These are phyloP conservation scores for Fomitopsis palustris DNA, from an alignment of 1,284 basidiomycete species.

Conservation along the genomic window DNA sequence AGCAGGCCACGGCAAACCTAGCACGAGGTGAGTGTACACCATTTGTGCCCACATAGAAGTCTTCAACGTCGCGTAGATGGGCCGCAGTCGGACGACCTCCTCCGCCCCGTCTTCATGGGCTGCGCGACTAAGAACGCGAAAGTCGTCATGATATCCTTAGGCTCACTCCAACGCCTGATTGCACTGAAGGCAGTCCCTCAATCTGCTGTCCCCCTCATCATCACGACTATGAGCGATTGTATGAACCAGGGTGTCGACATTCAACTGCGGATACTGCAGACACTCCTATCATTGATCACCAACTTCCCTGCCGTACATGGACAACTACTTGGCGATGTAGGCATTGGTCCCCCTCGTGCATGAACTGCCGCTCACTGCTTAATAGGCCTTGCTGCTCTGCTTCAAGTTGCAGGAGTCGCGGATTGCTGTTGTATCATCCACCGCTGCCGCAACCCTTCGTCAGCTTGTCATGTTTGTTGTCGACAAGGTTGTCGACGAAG, in stretches of 20 bases:
- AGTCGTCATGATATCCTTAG: conserved; percentile 89
- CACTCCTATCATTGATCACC: conserved; percentile 84
- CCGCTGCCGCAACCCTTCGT: conserved; percentile 93
- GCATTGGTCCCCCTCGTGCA: conserved; percentile 23
- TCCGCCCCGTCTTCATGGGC: conserved; percentile 91
- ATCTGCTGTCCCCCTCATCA: conserved; percentile 73
- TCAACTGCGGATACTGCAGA: conserved; percentile 89
- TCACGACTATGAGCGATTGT: conserved; percentile 81
- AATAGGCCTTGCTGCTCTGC: conserved; percentile 82
- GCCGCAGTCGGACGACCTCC: conserved; percentile 75
- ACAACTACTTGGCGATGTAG: conserved; percentile 73
- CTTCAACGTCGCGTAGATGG: conserved; percentile 48
- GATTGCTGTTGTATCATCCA: conserved; percentile 95
- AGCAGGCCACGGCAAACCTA: conserved; percentile 60
- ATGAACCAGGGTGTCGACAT: conserved; percentile 93
- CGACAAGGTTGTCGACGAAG: conserved; percentile 89
- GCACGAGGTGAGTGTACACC: conserved; percentile 51
- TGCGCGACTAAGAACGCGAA: conserved; percentile 93
- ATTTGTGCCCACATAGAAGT: background rate
- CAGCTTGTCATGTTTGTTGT: conserved; percentile 98
- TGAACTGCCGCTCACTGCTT: conserved; percentile 5
- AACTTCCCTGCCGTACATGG: conserved; percentile 83
- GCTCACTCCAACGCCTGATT: conserved; percentile 89
- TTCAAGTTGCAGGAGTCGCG: conserved; percentile 95
- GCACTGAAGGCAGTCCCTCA: conserved; percentile 83